These are phyloP conservation scores for Diplodia mutila DNA, from an alignment of 2,329 filamentous ascomycete species.

Conservation along the genomic window DNA sequence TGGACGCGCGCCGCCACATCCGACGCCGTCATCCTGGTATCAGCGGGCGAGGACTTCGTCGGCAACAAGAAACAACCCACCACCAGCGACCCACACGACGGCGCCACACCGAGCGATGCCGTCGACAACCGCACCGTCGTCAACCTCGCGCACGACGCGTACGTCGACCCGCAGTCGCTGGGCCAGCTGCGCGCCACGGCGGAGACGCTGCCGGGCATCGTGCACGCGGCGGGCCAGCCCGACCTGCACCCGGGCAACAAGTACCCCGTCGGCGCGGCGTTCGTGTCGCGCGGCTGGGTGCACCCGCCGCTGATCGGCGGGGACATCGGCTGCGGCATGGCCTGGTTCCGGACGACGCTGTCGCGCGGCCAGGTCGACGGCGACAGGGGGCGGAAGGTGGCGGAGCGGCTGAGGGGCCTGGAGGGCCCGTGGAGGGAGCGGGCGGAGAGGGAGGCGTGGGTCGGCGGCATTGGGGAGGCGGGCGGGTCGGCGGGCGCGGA, in stretches of 20 bases:
- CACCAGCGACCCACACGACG: constrained; percentile 16
- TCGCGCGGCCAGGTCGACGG: constrained; percentile 38
- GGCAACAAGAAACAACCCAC: constrained; percentile 33
- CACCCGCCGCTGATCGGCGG: constrained; percentile 45
- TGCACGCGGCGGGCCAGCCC: constrained; percentile 41
- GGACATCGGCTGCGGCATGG: constrained; percentile 48
- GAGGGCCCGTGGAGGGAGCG: constrained; percentile 41
- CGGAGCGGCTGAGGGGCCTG: constrained; percentile 41
- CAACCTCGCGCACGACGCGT: constrained; percentile 36
- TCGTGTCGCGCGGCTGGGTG: constrained; percentile 41
- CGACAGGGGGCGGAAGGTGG: constrained; percentile 40
- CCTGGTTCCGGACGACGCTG: constrained; percentile 43
- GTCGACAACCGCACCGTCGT: constrained; percentile 31
- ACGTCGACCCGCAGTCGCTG: constrained; percentile 37
- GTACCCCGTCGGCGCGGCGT: constrained; percentile 45
- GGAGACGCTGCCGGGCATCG: constrained; percentile 39
- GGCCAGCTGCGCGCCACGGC: constrained; percentile 40
- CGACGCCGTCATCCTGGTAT: constrained; percentile 36
- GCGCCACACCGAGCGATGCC: not conserved
- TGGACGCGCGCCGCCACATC: constrained; percentile 34
- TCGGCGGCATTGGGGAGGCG: no score
- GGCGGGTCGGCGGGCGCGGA: constrained; percentile 34
- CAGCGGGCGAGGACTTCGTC: constrained; percentile 39
- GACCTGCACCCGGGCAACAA: constrained; percentile 44
- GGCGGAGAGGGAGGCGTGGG: constrained; percentile 37